Conservation (phyloP, 2,329 filamentous ascomycete genomes). For the Penicillium sp. region DNA sequence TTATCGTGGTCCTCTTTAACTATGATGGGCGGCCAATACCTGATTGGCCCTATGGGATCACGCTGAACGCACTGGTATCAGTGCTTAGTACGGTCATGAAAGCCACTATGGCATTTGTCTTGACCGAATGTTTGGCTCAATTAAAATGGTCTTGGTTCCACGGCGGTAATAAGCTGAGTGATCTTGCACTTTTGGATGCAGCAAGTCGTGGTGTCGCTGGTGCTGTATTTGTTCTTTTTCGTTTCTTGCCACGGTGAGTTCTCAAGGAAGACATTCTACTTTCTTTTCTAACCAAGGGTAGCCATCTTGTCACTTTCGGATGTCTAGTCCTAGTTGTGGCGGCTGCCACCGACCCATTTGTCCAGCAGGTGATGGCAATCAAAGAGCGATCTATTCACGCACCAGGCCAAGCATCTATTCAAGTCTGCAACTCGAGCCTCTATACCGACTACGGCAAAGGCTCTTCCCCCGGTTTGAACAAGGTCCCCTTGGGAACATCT, state of each 20-base stretch:
- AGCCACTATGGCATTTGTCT: constrained; percentile 33
- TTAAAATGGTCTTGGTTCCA: constrained; percentile 43
- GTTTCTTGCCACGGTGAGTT: constrained; percentile 29
- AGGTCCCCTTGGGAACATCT: constrained; percentile 27
- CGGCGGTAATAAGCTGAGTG: constrained; percentile 29
- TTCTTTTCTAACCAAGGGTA: not conserved
- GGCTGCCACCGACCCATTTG: constrained; percentile 34
- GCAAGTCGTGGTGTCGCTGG: constrained; percentile 39
- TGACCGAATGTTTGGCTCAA: constrained; percentile 37
- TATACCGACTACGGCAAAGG: constrained; percentile 28
- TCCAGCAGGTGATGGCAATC: constrained; percentile 34
- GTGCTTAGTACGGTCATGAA: constrained; percentile 35
- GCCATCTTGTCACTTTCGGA: constrained; percentile 32
- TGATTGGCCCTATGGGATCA: constrained; percentile 38
- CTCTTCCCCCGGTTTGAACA: constrained; percentile 26
- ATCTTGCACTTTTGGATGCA: constrained; percentile 38
- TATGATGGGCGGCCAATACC: constrained; percentile 33
- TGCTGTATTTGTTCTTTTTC: constrained; percentile 31
- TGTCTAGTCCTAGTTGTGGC: constrained; percentile 34
- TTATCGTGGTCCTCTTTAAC: constrained; percentile 36
- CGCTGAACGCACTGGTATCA: constrained; percentile 38
- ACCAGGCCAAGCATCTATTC: constrained; percentile 18
- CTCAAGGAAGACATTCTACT: not conserved
- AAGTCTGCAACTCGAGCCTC: constrained; percentile 25
- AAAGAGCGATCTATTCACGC: constrained; percentile 22